Percentiles rank a stretch among this genome's conserved stretches.
Evolutionary conservation across 805 yeast species (phyloP).

Genomic region (Jamesozyma spencerorum): DNA sequence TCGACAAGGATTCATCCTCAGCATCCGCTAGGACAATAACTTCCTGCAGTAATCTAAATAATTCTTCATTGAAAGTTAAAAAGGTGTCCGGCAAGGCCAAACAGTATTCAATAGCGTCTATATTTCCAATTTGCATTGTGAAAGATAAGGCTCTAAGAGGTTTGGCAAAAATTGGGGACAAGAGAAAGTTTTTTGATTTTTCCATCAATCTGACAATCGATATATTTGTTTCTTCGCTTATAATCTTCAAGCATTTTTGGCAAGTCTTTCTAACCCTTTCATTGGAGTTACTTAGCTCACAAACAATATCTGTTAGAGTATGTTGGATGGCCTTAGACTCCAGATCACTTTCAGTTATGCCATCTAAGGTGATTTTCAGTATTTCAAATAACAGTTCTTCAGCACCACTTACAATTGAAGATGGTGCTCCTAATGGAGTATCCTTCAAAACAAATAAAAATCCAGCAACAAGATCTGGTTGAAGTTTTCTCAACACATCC

Average conservation of each 20-base stretch:
- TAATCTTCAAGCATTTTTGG: slow-evolving; percentile 53
- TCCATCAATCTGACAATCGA: slow-evolving; percentile 68
- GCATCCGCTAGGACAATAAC: slow-evolving; percentile 94
- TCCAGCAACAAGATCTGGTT: slow-evolving; percentile 76
- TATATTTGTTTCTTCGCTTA: slow-evolving; percentile 62
- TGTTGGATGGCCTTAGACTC: slow-evolving; percentile 67
- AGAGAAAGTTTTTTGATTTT: slow-evolving; percentile 70
- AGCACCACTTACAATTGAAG: slow-evolving; percentile 65
- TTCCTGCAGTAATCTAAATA: slow-evolving; percentile 75
- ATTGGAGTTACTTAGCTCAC: slow-evolving; percentile 86
- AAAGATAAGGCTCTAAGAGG: slow-evolving; percentile 95
- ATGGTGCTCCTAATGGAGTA: slow-evolving; percentile 80
- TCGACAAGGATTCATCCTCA: slow-evolving; percentile 89
- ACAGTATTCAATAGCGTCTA: slow-evolving; percentile 93
- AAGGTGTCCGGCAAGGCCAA: slow-evolving; percentile 72
- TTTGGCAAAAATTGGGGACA: slow-evolving; percentile 93
- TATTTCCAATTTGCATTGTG: slow-evolving; percentile 97
- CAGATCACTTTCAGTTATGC: slow-evolving; percentile 48
- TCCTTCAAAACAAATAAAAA: slow-evolving; percentile 85
- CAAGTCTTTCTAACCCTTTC: slow-evolving; percentile 75
- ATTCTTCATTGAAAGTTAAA: slow-evolving; percentile 78
- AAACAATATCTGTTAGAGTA: slow-evolving; percentile 79
- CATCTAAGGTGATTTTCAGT: slow-evolving; percentile 55
- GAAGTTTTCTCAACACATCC: slow-evolving; percentile 66
- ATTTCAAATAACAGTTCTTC: slow-evolving; percentile 55